These are phyloP conservation scores for Cydonia oblonga DNA, from an alignment of 331 rosid species.

Conservation along the genomic window DNA sequence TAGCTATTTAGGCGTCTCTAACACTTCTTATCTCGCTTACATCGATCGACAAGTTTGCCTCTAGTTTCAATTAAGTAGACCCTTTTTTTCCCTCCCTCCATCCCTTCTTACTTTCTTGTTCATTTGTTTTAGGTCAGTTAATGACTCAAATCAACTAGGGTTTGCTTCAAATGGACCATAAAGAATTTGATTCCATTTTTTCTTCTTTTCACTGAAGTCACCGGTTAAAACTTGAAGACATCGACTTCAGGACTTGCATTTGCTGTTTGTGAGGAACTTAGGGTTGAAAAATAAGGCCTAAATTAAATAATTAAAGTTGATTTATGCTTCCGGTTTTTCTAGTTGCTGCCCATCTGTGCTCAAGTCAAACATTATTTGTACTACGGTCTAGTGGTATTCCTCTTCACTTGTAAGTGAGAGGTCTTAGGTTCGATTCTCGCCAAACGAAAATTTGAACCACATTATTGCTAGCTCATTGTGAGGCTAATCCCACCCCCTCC, in stretches of 20 bases:
- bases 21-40: not conserved
- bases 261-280: slow-evolving; percentile 12
- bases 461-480: too few relatives aligned
- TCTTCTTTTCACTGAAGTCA: not conserved
- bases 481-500: too few relatives aligned
- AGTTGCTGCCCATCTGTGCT: slow-evolving; percentile 8
- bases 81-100: not conserved
- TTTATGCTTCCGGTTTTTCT: slow-evolving; percentile 11
- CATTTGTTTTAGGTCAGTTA: not conserved
- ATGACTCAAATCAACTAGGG: not conserved
- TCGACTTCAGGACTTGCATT: not conserved
- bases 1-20: not conserved
- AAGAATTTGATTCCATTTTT: not conserved
- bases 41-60: not conserved
- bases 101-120: not conserved
- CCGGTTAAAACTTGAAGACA: not conserved
- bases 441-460: too few relatives aligned
- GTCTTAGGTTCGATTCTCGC: fast-evolving
- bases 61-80: not conserved
- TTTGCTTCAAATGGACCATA: slow-evolving; percentile 8
- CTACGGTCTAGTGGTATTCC: fast-evolving
- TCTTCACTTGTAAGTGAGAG: too few relatives aligned
- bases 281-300: not conserved
- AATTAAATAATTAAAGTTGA: not conserved
- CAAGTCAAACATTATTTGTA: slow-evolving; percentile 11